phyloP scores from a whole-genome alignment of 2,329 filamentous ascomycete genomes.

The Fusarium sp. region DNA sequence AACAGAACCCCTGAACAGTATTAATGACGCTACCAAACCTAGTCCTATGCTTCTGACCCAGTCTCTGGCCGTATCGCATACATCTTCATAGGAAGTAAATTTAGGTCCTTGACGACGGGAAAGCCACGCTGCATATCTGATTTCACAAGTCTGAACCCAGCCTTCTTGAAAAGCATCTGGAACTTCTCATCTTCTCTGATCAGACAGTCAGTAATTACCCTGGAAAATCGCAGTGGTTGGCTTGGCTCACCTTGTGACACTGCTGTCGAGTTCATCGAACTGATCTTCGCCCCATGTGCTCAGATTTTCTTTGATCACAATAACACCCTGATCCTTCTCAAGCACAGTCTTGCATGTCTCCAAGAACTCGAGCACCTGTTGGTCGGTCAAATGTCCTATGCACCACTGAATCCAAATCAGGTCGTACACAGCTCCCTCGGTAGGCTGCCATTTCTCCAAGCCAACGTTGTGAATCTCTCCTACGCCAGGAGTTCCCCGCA shows the following conservation, averaged over 20 bases:
- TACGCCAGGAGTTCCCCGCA: slow-evolving; percentile 70
- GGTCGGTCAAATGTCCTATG: slow-evolving; percentile 82
- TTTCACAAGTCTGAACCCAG: slow-evolving; percentile 75
- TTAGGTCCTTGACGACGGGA: slow-evolving; percentile 61
- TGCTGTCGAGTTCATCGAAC: slow-evolving; percentile 81
- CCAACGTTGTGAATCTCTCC: slow-evolving; percentile 77
- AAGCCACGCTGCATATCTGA: slow-evolving; percentile 81
- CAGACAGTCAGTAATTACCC: background rate
- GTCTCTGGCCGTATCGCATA: slow-evolving; percentile 77
- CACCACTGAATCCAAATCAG: slow-evolving; percentile 95
- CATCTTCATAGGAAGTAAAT: slow-evolving; percentile 78
- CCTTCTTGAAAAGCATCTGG: slow-evolving; percentile 74
- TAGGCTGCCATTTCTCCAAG: slow-evolving; percentile 76
- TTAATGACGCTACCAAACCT: no score
- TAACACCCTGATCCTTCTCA: slow-evolving; percentile 46
- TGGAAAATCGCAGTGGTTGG: fast-evolving
- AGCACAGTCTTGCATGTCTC: slow-evolving; percentile 65
- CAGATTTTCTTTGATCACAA: slow-evolving; percentile 76
- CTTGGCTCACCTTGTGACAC: slow-evolving; percentile 73
- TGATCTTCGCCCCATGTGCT: slow-evolving; percentile 70
- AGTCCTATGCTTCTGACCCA: background rate
- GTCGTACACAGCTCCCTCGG: slow-evolving; percentile 71
- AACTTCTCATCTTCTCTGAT: slow-evolving; percentile 75
- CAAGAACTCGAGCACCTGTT: slow-evolving; percentile 77
- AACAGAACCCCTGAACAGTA: no score